phyloP scores from a whole-genome alignment of 2,329 filamentous ascomycete genomes.

The Penicillium aurantiogriseum region DNA sequence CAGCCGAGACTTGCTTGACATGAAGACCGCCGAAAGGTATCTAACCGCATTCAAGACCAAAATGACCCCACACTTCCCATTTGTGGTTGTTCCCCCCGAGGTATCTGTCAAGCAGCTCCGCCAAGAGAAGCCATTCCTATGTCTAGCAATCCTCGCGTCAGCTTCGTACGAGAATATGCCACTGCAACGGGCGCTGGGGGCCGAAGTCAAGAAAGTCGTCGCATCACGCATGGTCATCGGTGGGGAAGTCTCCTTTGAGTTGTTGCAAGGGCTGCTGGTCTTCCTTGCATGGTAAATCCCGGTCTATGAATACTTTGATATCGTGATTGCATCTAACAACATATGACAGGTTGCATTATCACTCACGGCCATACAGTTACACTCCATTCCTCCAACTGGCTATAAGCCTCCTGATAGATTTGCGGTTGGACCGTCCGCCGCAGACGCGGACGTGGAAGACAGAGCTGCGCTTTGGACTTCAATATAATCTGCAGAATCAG shows the following conservation, averaged over 20 bases:
- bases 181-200: neutral
- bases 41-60: neutral
- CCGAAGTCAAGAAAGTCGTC: neutral
- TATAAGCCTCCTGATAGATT: neutral
- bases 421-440: neutral
- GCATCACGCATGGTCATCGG: neutral
- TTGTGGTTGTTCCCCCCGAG: neutral
- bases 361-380: neutral
- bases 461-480: neutral
- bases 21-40: neutral
- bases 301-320: neutral
- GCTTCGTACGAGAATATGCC: neutral
- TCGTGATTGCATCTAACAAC: neutral
- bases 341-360: neutral
- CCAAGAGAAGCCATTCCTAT: neutral
- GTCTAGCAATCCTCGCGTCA: neutral
- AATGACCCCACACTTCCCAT: neutral
- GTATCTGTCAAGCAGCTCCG: neutral
- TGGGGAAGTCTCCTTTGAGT: neutral
- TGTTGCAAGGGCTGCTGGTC: neutral
- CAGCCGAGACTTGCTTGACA: neutral
- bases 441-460: neutral
- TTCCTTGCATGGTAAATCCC: neutral
- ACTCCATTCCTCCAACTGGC: neutral
- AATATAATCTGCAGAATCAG: neutral